Percentiles rank a stretch among this genome's conserved stretches.
Conservation (phyloP, 2,329 filamentous ascomycete genomes). For the Verticillium longisporum region DNA sequence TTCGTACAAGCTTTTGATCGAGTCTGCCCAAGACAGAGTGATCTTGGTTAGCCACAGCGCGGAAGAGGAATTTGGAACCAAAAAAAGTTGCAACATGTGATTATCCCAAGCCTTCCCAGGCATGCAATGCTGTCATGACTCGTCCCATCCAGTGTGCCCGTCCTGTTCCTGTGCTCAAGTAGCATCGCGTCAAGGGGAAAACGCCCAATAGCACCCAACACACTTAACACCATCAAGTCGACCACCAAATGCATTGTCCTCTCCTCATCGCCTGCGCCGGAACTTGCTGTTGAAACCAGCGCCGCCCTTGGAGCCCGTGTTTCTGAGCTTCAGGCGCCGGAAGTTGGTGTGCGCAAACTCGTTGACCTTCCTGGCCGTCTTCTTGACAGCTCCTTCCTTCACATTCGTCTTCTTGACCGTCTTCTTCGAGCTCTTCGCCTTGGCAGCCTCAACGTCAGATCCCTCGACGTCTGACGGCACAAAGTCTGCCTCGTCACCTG, state of each 20-base stretch:
- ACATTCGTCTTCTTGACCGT: constrained; percentile 15
- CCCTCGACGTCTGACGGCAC: constrained; percentile 24
- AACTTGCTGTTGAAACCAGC: constrained; percentile 51
- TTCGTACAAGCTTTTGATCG: no score
- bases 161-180: neutral
- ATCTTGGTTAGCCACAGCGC: no score
- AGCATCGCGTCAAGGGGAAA: neutral
- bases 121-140: neutral
- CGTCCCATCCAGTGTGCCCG: neutral
- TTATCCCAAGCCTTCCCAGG: neutral
- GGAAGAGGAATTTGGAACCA: no score
- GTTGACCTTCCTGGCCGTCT: constrained; percentile 53
- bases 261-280: constrained; percentile 36
- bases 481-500: constrained; percentile 22
- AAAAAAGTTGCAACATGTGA: neutral
- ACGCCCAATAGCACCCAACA: neutral
- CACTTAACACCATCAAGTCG: neutral
- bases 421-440: constrained; percentile 18
- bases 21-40: no score
- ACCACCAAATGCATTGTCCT: neutral
- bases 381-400: constrained; percentile 40
- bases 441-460: constrained; percentile 20
- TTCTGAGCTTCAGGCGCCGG: constrained; percentile 56
- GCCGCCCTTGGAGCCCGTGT: constrained; percentile 55
- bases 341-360: constrained; percentile 61